Base-by-base conservation (phyloP, 345 rosid species). In the Syzygium grande region DNA sequence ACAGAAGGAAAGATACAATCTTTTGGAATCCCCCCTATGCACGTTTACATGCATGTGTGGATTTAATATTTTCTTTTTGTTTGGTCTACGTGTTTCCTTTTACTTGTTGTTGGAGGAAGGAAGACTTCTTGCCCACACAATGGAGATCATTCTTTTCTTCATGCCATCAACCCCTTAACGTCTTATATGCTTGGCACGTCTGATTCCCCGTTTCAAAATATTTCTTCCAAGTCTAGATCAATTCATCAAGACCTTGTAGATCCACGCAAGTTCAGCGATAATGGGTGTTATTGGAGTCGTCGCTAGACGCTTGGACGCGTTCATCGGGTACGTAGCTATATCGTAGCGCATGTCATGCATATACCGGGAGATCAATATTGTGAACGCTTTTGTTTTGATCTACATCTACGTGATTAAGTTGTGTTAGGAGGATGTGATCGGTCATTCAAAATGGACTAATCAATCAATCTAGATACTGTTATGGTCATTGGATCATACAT, bases 251-350 rank as follows among this genome's bases (percentile, higher is more conserved):
- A 19, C 83, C 49, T 84, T 1, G 59, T 56, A 21, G 49, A 29
- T 43, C 46, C 17, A 51, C 43, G 14, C 41, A 41, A 53, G 41
- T 30, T 53, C 59, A 51, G n/a, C 86, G 3, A 73, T 73, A 41
- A 95, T 96, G 98, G 97, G 98, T 51, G 90, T 92, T 59, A 86
- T 94, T 27, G 87, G 92, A 61, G 93, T 84, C 34, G 85, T 94
- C 49, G 96, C 94, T 27, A 94, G 92, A 90, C 94, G 89, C 86
- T 89, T 96, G 90, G 96, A 96, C 88, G 90, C 97, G 22, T 86
- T 96, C 6, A 83, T 94, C 86, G 98, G 98, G 98, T 95, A 89
- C 1, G 88, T 55, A 29, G n/a, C 51, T 29, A 7, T 30, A 21
- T 17, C 21, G 29, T 41, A 22, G 41, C 21, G 5, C 27, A 4